Evolutionary conservation across 805 yeast species (phyloP).

Genomic region (Kuraishia molischiana): DNA sequence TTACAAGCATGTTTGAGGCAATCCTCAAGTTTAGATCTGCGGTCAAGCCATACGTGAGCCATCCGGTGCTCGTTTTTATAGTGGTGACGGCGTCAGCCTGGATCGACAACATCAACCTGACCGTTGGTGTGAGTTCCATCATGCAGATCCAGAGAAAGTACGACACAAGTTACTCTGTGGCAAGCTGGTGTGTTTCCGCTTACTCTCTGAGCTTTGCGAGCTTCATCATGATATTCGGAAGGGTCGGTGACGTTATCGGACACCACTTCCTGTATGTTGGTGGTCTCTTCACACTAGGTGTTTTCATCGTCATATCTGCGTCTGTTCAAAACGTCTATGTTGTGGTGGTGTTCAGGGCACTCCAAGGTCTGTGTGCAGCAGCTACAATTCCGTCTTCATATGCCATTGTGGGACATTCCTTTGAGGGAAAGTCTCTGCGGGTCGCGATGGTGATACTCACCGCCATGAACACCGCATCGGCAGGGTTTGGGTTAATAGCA

Average conservation of each 20-base stretch:
- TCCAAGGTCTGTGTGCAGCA: conserved; percentile 28
- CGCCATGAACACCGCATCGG: conserved; percentile 16
- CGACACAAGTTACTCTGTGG: background rate
- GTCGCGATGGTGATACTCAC: conserved; percentile 17
- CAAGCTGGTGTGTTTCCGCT: conserved; percentile 23
- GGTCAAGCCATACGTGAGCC: background rate
- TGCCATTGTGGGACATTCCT: conserved; percentile 21
- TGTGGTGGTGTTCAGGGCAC: conserved; percentile 24
- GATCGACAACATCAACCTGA: conserved; percentile 5
- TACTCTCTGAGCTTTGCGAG: conserved; percentile 26
- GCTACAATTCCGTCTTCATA: conserved; percentile 23
- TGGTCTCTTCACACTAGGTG: conserved; percentile 14
- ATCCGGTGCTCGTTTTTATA: background rate
- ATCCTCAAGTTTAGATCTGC: too few relatives aligned
- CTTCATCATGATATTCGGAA: conserved; percentile 26
- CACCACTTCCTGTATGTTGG: conserved; percentile 14
- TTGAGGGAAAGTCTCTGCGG: conserved; percentile 16
- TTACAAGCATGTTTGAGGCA: too few relatives aligned
- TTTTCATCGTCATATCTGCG: conserved; percentile 23
- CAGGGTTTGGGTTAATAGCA: conserved; percentile 32
- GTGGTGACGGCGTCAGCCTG: background rate
- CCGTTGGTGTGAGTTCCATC: conserved; percentile 6
- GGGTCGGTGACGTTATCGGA: conserved; percentile 25
- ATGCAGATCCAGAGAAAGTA: conserved; percentile 1
- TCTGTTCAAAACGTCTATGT: conserved; percentile 22